Conservation (phyloP, 345 rosid genomes). For the Populus deltoides region DNA sequence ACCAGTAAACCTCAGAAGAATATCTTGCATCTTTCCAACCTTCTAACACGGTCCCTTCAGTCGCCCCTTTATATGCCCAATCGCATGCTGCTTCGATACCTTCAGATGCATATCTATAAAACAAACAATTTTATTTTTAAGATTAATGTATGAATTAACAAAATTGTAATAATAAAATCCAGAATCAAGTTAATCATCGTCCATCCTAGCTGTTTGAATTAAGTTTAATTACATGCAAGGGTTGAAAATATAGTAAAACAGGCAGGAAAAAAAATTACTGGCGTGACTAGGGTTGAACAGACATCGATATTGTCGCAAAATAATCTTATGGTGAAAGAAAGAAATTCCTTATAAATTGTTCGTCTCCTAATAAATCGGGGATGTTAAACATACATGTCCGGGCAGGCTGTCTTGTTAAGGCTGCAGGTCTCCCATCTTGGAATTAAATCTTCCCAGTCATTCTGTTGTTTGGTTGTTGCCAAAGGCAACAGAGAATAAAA, state of each 20-base stretch:
- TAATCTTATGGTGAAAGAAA: not conserved
- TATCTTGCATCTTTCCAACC: constrained; percentile 32
- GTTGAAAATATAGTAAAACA: not conserved
- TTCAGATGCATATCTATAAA: constrained; percentile 74
- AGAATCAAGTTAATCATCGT: no score
- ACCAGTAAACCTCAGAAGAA: not conserved
- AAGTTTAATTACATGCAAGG: no score
- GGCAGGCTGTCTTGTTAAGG: constrained; percentile 52
- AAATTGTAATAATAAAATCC: no score
- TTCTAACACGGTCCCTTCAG: constrained; percentile 53
- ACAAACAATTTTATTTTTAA: not conserved
- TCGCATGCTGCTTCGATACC: constrained; percentile 77
- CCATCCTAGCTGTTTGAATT: no score
- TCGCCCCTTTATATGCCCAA: constrained; percentile 79
- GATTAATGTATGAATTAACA: no score
- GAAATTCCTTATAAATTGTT: not conserved
- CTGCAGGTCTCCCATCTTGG: constrained; percentile 68
- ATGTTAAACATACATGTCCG: constrained; percentile 50
- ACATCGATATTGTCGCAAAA: no score
- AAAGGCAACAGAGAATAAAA: not conserved
- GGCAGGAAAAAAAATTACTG: not conserved
- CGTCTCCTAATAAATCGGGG: not conserved
- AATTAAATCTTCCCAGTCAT: constrained; percentile 61
- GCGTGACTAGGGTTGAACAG: no score
- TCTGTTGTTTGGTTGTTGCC: constrained; percentile 31